Evolutionary conservation across 139 green algal species (phyloP).

Genomic region (Penium margaritaceum): DNA sequence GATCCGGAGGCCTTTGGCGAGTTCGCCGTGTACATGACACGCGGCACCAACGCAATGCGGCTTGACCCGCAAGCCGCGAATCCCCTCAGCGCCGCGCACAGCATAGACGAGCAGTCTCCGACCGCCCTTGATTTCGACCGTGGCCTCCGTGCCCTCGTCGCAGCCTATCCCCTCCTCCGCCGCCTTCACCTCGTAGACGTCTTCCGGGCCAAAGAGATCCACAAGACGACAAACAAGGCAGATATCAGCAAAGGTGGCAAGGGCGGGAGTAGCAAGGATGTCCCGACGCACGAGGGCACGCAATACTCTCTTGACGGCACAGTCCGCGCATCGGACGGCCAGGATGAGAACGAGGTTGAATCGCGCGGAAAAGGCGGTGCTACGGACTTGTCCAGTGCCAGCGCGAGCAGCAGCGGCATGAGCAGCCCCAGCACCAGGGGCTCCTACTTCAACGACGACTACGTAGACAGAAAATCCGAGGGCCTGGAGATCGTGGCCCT

Average conservation of each 20-base stretch:
- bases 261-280: too few species aligned
- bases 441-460: neutral
- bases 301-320: neutral
- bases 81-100: constrained; percentile 9
- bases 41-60: neutral
- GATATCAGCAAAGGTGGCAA: too few species aligned
- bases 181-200: constrained; percentile 20
- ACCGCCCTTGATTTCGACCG: constrained; percentile 10
- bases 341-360: too few species aligned
- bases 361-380: too few species aligned
- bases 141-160: constrained; percentile 8
- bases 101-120: constrained; percentile 18
- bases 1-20: neutral
- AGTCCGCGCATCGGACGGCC: too few species aligned
- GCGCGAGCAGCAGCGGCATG: too few species aligned
- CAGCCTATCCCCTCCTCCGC: neutral
- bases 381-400: too few species aligned
- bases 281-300: too few species aligned
- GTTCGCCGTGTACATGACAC: constrained; percentile 19
- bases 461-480: neutral
- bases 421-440: neutral
- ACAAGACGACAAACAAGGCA: neutral
- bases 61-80: neutral
- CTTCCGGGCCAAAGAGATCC: constrained; percentile 1
- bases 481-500: constrained; percentile 27